These are phyloP conservation scores for Diaporthe sp. DNA, from an alignment of 2,329 filamentous ascomycete genomes.

Conservation along the genomic window DNA sequence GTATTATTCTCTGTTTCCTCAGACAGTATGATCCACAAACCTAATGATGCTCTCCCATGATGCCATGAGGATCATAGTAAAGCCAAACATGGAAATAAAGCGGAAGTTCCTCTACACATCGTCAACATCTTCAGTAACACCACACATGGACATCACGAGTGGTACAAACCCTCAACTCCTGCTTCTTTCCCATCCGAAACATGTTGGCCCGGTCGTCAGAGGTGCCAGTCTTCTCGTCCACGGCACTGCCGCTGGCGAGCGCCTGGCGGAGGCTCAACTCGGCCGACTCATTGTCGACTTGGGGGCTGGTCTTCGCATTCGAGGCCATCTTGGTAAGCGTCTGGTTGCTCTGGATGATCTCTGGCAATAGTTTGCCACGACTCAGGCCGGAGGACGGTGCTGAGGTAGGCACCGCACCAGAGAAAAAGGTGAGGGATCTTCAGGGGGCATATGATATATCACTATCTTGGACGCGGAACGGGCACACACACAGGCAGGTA, in stretches of 20 bases:
- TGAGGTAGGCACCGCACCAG: constrained; percentile 1
- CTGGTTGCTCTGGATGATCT: no score
- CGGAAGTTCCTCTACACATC: constrained; percentile 55
- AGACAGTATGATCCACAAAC: constrained; percentile 47
- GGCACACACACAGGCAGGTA: not conserved
- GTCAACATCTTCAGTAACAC: constrained; percentile 46
- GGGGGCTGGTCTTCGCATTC: not conserved
- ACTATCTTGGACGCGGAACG: not conserved
- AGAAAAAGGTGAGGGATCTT: not conserved
- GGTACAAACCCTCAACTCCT: constrained; percentile 58
- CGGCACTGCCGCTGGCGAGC: not conserved
- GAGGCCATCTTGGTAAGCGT: not conserved
- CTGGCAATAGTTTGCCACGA: not conserved
- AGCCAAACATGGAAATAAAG: constrained; percentile 62
- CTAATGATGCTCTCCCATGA: constrained; percentile 57
- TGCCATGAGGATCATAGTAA: constrained; percentile 60
- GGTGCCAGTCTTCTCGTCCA: constrained; percentile 32
- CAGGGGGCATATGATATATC: constrained; percentile 21
- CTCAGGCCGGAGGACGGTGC: constrained; percentile 1
- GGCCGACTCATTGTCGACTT: not conserved
- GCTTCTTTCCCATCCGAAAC: constrained; percentile 63
- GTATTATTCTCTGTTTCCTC: no score
- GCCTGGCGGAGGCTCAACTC: constrained; percentile 9
- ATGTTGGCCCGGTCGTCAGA: constrained; percentile 58
- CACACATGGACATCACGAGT: no score